A percentile compares a stretch with the other conserved stretches of the same genome.
Conservation (phyloP, 164 flowering plant genomes). For the Euptelea pleiosperma region DNA sequence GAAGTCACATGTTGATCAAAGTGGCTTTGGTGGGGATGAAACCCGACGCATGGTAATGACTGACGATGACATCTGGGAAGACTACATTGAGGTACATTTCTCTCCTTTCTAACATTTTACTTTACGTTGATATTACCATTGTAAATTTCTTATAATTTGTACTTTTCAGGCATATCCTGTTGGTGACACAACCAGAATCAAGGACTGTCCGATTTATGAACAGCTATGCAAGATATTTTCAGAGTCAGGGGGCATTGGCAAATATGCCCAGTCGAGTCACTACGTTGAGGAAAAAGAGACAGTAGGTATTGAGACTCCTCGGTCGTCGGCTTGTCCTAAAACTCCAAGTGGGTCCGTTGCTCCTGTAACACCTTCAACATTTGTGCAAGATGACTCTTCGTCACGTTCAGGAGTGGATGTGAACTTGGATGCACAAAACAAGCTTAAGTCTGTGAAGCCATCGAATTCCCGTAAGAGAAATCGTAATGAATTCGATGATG, state of each 20-base stretch:
- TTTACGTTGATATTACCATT: neutral
- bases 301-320: constrained; percentile 18
- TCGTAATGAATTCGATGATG: constrained; percentile 20
- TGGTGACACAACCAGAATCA: constrained; percentile 45
- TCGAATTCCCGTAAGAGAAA: constrained; percentile 21
- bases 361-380: constrained; percentile 24
- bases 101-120: neutral
- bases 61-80: constrained; percentile 59
- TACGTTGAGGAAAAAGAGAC: constrained; percentile 46
- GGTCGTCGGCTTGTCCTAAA: constrained; percentile 18
- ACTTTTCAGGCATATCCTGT: constrained; percentile 39
- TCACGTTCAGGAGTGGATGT: constrained; percentile 21
- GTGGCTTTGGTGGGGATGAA: constrained; percentile 39
- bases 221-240: constrained; percentile 70
- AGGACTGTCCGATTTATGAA: constrained; percentile 65
- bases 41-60: constrained; percentile 24
- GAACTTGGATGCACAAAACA: constrained; percentile 35
- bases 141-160: constrained; percentile 2
- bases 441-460: constrained; percentile 33
- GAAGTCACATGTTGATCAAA: constrained; percentile 48
- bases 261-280: constrained; percentile 76
- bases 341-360: constrained; percentile 20
- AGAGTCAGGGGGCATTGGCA: constrained; percentile 53
- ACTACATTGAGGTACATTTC: constrained; percentile 37
- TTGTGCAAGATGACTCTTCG: constrained; percentile 18